Conservation (phyloP, 1,139 yeast species). For the Kurtzmaniella quercitrusa region DNA sequence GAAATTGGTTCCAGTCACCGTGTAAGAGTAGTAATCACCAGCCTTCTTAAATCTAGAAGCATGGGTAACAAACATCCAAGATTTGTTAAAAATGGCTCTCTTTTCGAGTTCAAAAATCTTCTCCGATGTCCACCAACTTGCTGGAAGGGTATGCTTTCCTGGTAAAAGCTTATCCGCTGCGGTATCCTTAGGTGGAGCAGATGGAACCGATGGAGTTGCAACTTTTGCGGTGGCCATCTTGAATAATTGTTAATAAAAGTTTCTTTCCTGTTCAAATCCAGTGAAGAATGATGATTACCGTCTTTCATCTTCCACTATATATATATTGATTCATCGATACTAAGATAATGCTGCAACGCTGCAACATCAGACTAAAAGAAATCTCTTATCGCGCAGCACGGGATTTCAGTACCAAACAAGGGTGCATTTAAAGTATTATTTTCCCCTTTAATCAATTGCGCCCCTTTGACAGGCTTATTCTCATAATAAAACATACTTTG, state of each 20-base stretch:
- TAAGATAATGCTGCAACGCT: background rate
- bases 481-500: background rate
- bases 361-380: background rate
- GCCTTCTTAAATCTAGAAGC: constrained; percentile 47
- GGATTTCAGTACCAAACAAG: background rate
- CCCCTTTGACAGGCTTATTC: background rate
- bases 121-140: constrained; percentile 63
- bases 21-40: constrained; percentile 52
- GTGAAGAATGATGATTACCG: no score
- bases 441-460: background rate
- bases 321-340: background rate
- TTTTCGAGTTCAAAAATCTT: constrained; percentile 55
- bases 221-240: constrained; percentile 12
- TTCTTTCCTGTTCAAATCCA: no score
- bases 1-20: constrained; percentile 50
- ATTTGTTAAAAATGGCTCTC: constrained; percentile 50
- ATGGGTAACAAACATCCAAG: constrained; percentile 55
- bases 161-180: constrained; percentile 24
- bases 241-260: no score
- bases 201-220: constrained; percentile 10
- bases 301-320: background rate
- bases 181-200: constrained; percentile 25
- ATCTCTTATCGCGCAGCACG: background rate
- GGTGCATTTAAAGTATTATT: background rate
- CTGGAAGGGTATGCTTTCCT: constrained; percentile 59